phyloP scores from a whole-genome alignment of 768 basidiomycete species.

The Suillus decipiens region DNA sequence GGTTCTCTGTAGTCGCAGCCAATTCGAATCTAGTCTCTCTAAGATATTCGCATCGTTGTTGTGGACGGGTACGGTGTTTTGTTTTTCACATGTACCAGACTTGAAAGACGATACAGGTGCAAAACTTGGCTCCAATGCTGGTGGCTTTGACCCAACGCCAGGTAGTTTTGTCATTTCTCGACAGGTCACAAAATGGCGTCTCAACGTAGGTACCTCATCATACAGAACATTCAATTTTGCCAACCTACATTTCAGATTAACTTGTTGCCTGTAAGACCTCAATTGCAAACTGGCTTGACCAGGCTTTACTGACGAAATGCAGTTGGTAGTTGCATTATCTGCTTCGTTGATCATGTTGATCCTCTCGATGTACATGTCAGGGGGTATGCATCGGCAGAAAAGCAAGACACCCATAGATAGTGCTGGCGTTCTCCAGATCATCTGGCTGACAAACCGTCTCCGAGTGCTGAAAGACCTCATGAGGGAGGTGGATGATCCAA shows the following conservation, averaged over 20 bases:
- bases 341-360: conserved; percentile 11
- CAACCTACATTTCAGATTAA: conserved; percentile 14
- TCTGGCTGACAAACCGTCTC: conserved; percentile 17
- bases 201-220: conserved; percentile 16
- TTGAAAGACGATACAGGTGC: conserved; percentile 11
- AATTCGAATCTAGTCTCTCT: conserved; percentile 9
- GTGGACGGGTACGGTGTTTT: conserved; percentile 15
- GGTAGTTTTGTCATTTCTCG: conserved; percentile 10
- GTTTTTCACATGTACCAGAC: neutral
- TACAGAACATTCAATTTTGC: too few species aligned
- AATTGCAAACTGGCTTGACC: neutral
- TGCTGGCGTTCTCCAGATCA: conserved; percentile 16
- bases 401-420: neutral
- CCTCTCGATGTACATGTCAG: conserved; percentile 4
- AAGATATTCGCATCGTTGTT: conserved; percentile 8
- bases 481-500: conserved; percentile 3
- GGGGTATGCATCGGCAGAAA: neutral
- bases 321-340: conserved; percentile 11
- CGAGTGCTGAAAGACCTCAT: conserved; percentile 6
- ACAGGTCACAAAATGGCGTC: conserved; percentile 8
- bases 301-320: neutral
- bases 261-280: conserved; percentile 13
- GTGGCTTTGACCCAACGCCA: conserved; percentile 10
- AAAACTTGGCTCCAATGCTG: conserved; percentile 8
- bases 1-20: neutral